These are phyloP conservation scores for Talaromyces nanjingensis DNA, from an alignment of 495 filamentous ascomycete genomes.

Conservation along the genomic window DNA sequence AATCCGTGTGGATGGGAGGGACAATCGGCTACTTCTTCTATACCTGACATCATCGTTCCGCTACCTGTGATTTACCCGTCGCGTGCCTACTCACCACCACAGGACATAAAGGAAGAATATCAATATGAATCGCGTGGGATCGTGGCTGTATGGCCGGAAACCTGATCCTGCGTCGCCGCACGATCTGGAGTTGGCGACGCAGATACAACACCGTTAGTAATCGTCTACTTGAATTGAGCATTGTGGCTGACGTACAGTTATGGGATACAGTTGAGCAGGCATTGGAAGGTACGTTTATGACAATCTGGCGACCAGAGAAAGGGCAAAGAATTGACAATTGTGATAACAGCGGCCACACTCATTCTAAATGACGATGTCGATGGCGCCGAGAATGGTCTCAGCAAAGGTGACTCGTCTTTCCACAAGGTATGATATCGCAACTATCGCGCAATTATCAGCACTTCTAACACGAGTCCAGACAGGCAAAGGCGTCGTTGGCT, in stretches of 20 bases:
- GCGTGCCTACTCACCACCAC: background rate
- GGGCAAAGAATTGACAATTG: slow-evolving; percentile 5
- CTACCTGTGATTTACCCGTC: background rate
- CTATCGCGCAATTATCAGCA: slow-evolving; percentile 8
- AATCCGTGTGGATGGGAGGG: background rate
- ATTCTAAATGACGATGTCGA: slow-evolving; percentile 96
- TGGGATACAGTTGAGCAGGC: slow-evolving; percentile 51
- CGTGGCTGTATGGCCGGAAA: slow-evolving; percentile 53
- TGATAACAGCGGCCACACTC: slow-evolving; percentile 40
- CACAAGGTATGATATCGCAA: slow-evolving; percentile 53
- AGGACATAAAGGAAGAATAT: background rate
- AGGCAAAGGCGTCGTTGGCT: slow-evolving; percentile 71
- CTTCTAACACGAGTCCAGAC: slow-evolving; percentile 38
- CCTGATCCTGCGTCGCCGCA: slow-evolving; percentile 43
- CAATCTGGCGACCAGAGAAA: background rate
- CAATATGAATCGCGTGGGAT: slow-evolving; percentile 40
- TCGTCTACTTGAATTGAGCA: slow-evolving; percentile 4
- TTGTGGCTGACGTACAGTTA: slow-evolving; percentile 3
- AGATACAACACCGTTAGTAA: slow-evolving; percentile 52
- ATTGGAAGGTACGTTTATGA: slow-evolving; percentile 43
- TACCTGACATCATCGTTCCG: background rate
- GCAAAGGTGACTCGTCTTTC: slow-evolving; percentile 74
- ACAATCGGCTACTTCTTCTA: background rate
- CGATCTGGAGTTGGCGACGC: slow-evolving; percentile 51
- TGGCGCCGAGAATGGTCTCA: slow-evolving; percentile 68